A percentile compares a stretch with the other conserved stretches of the same genome.
These are phyloP conservation scores for Ophiostoma perfectum DNA, from an alignment of 2,329 filamentous ascomycete species.

Conservation along the genomic window DNA sequence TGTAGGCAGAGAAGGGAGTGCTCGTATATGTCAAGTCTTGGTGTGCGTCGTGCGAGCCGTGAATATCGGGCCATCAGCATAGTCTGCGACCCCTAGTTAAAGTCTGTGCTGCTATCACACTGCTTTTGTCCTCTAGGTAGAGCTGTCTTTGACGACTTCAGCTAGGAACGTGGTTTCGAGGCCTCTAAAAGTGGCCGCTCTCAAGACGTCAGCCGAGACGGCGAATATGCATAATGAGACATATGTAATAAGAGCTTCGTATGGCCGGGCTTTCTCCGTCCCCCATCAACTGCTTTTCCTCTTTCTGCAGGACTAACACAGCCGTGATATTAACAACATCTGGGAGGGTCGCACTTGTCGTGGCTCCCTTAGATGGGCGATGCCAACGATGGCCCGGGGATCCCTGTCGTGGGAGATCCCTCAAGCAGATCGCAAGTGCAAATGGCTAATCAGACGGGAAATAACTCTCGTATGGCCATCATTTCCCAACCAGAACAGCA, in stretches of 20 bases:
- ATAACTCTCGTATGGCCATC: slow-evolving; percentile 3
- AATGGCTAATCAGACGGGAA: background rate
- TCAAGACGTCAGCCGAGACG: background rate
- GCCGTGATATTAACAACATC: background rate
- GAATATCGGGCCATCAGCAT: background rate
- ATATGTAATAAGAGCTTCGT: background rate
- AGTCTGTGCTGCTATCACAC: too few relatives aligned
- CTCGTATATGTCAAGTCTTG: background rate
- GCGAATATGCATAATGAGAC: background rate
- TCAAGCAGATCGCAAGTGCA: background rate
- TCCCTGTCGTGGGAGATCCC: slow-evolving; percentile 4
- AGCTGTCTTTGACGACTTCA: too few relatives aligned
- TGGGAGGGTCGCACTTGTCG: background rate
- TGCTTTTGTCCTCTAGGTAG: too few relatives aligned
- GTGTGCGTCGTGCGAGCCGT: background rate
- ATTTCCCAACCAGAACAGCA: background rate
- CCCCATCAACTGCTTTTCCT: background rate
- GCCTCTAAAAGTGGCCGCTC: background rate
- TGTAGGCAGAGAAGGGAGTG: background rate
- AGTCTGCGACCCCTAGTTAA: too few relatives aligned
- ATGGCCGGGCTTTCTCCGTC: background rate
- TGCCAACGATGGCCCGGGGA: slow-evolving; percentile 2
- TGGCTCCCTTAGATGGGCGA: background rate
- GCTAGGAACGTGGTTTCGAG: background rate
- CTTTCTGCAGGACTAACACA: background rate